These are phyloP conservation scores for Phylloporus sp. DNA, from an alignment of 768 basidiomycete genomes.

Conservation along the genomic window DNA sequence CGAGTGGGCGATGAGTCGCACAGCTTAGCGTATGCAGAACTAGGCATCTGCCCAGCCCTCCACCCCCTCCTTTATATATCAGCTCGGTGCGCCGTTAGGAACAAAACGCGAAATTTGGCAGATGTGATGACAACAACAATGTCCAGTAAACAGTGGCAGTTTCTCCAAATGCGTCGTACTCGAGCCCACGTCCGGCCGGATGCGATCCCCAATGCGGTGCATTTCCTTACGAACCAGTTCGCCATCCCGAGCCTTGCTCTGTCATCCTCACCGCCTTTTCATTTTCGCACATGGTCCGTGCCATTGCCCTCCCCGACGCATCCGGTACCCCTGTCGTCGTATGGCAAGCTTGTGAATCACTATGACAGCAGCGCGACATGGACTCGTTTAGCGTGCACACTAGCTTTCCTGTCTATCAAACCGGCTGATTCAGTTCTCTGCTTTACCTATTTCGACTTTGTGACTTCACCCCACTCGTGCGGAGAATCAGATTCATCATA, in stretches of 20 bases:
- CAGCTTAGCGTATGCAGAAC: constrained; percentile 5
- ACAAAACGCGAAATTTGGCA: constrained; percentile 6
- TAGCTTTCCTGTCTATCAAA: constrained; percentile 9
- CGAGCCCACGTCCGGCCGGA: not conserved
- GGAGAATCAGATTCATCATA: constrained; percentile 24
- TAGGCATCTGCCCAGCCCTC: not conserved
- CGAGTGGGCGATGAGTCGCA: constrained; percentile 10
- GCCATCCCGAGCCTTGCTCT: not conserved
- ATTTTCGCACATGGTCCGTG: not conserved
- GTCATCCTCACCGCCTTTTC: not conserved
- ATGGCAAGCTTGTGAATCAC: not conserved
- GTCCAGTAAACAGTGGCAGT: constrained; percentile 9
- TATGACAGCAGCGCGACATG: constrained; percentile 11
- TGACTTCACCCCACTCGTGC: constrained; percentile 27
- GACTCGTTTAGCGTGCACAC: not conserved
- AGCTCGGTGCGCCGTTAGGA: not conserved
- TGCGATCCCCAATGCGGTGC: constrained; percentile 18
- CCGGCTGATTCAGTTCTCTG: constrained; percentile 2
- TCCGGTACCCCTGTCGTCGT: too few relatives aligned
- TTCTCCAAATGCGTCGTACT: constrained; percentile 5
- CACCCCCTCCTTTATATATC: constrained; percentile 23
- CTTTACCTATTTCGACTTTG: constrained; percentile 18
- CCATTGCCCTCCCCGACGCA: not conserved
- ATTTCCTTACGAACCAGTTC: constrained; percentile 18
- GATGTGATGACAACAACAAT: constrained; percentile 18